These are phyloP conservation scores for Cytospora piceae DNA, from an alignment of 2,329 filamentous ascomycete species.

Conservation along the genomic window DNA sequence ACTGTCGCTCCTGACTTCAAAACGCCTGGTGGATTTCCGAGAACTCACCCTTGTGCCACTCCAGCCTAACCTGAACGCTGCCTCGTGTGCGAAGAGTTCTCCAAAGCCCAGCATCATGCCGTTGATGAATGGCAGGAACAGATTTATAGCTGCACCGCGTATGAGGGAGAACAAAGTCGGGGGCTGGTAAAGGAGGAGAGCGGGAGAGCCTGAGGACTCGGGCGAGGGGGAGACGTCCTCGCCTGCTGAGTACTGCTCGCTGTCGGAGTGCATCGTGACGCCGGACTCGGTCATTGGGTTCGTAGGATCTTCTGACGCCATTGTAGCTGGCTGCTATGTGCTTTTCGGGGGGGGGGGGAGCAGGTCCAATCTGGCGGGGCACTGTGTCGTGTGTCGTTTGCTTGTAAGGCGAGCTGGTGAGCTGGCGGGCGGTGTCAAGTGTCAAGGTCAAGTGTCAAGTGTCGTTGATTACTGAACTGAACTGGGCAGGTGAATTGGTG, in stretches of 20 bases:
- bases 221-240: constrained; percentile 66
- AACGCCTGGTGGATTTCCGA: constrained; percentile 18
- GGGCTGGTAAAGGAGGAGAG: constrained; percentile 84
- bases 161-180: constrained; percentile 86
- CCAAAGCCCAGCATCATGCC: constrained; percentile 98
- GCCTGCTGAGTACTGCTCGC: constrained; percentile 75
- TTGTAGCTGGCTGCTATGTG: constrained; percentile 37
- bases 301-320: constrained; percentile 56
- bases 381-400: not conserved
- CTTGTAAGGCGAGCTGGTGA: not conserved
- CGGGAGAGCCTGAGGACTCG: constrained; percentile 64
- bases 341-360: not conserved
- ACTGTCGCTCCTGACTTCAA: not conserved
- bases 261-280: constrained; percentile 80
- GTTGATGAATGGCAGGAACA: constrained; percentile 95
- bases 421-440: not conserved
- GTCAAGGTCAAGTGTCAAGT: too few relatives aligned
- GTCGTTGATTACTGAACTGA: not conserved
- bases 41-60: constrained; percentile 81
- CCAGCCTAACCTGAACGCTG: constrained; percentile 92
- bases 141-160: constrained; percentile 89
- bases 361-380: not conserved
- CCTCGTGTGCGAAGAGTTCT: constrained; percentile 94
- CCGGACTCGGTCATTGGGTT: constrained; percentile 71
- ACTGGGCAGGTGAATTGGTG: not conserved